Evolutionary conservation across 768 basidiomycete species (phyloP).

Genomic region (Hericium alpestre): DNA sequence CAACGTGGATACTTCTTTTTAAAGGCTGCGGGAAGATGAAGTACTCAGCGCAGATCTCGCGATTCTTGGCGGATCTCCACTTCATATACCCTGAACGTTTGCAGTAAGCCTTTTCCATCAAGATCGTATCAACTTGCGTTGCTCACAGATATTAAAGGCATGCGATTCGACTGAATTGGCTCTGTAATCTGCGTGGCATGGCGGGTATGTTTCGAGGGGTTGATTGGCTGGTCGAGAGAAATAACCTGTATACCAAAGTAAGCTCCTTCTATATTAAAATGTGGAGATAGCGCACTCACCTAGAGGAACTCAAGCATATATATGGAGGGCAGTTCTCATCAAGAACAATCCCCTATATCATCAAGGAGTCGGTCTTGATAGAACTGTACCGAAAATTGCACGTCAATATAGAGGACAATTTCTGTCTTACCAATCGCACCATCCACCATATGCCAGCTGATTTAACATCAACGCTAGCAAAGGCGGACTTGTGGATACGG

Average conservation of each 20-base stretch:
- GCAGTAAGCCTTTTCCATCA: not conserved
- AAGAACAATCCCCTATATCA: constrained; percentile 6
- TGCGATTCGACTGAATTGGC: not conserved
- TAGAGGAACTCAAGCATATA: not conserved
- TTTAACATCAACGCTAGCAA: not conserved
- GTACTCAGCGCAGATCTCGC: not conserved
- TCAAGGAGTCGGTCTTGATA: constrained; percentile 13
- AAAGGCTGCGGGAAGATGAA: not conserved
- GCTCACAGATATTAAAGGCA: not conserved
- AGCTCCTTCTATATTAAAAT: not conserved
- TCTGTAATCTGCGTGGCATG: not conserved
- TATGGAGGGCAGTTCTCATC: constrained; percentile 1
- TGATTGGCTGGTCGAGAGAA: not conserved
- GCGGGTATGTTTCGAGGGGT: not conserved
- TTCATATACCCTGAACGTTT: not conserved
- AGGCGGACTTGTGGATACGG: not conserved
- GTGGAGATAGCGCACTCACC: not conserved
- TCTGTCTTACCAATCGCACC: constrained; percentile 18
- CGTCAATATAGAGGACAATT: constrained; percentile 11
- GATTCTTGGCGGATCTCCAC: not conserved
- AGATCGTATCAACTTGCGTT: not conserved
- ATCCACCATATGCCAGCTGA: constrained; percentile 14
- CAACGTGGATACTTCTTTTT: not conserved
- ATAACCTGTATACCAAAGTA: constrained; percentile 1
- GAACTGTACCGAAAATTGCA: constrained; percentile 7